These are phyloP conservation scores for Castanospermum australe DNA, from an alignment of 306 rosid genomes.

Conservation along the genomic window DNA sequence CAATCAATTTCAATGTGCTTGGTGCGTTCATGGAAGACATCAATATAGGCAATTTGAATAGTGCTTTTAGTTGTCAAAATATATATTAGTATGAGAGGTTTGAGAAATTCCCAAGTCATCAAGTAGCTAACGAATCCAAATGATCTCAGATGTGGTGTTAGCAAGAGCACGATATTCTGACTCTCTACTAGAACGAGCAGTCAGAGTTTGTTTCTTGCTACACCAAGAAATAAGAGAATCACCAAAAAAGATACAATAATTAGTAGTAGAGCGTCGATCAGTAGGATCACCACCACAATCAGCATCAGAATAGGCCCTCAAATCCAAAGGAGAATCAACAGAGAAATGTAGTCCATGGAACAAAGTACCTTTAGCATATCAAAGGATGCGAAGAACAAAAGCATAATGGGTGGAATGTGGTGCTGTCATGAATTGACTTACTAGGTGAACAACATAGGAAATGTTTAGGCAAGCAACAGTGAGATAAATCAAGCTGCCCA, in stretches of 20 bases:
- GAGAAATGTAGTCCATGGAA: too few species aligned
- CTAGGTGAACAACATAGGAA: background rate
- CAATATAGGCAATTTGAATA: background rate
- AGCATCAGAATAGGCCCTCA: too few species aligned
- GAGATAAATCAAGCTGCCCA: background rate
- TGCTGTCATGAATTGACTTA: background rate
- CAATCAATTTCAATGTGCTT: background rate
- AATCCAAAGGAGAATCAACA: too few species aligned
- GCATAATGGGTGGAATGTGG: background rate
- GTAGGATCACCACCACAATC: too few species aligned
- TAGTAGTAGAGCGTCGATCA: background rate
- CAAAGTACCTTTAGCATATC: too few species aligned
- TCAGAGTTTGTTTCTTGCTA: background rate
- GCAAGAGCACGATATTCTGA: background rate
- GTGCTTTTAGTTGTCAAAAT: background rate
- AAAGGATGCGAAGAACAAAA: background rate
- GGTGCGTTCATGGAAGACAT: background rate
- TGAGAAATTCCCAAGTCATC: background rate
- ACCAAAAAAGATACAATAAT: background rate
- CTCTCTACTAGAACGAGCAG: background rate
- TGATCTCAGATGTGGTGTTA: background rate
- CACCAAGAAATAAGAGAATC: background rate
- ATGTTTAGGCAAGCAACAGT: background rate
- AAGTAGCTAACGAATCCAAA: too few species aligned
- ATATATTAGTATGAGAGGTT: background rate